Conservation (phyloP, 495 filamentous ascomycete genomes). For the Penicillium arizonense region DNA sequence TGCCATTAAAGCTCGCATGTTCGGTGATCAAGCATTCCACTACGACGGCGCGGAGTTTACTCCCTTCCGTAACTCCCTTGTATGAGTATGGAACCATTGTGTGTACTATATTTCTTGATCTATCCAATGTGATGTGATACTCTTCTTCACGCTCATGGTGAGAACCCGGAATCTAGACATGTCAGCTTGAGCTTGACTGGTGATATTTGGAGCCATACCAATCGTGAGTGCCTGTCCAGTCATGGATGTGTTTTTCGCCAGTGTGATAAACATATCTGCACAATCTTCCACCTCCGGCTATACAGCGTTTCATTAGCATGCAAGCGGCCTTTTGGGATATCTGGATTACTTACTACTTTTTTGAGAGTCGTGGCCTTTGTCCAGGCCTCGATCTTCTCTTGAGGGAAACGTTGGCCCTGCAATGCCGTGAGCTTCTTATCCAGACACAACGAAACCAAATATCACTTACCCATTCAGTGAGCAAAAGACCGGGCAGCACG, state of each 20-base stretch:
- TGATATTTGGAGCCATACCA: conserved; percentile 32
- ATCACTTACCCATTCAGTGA: conserved; percentile 68
- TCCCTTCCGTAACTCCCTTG: conserved; percentile 39
- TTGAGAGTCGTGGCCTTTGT: conserved; percentile 41
- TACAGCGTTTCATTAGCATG: conserved; percentile 10
- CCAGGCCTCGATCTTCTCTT: conserved; percentile 37
- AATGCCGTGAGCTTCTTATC: not conserved
- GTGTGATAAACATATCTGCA: conserved; percentile 49
- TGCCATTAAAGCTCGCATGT: conserved; percentile 44
- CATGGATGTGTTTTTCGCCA: conserved; percentile 57
- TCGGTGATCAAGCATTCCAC: conserved; percentile 30
- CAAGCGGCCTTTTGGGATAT: not conserved
- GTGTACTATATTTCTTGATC: conserved; percentile 11
- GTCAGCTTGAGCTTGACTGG: conserved; percentile 4
- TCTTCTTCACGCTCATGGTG: conserved; percentile 19
- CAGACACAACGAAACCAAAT: not conserved
- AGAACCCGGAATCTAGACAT: conserved; percentile 35
- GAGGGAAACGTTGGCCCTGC: conserved; percentile 47
- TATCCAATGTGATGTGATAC: conserved; percentile 21
- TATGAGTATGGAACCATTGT: conserved; percentile 14
- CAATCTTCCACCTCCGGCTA: conserved; percentile 57
- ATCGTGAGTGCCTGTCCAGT: conserved; percentile 54
- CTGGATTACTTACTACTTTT: conserved; percentile 33
- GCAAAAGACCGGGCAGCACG: conserved; percentile 61
- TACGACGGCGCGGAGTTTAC: conserved; percentile 28